Base-by-base conservation (phyloP, 139 green algal species). In the Chlamydomonas sp. region DNA sequence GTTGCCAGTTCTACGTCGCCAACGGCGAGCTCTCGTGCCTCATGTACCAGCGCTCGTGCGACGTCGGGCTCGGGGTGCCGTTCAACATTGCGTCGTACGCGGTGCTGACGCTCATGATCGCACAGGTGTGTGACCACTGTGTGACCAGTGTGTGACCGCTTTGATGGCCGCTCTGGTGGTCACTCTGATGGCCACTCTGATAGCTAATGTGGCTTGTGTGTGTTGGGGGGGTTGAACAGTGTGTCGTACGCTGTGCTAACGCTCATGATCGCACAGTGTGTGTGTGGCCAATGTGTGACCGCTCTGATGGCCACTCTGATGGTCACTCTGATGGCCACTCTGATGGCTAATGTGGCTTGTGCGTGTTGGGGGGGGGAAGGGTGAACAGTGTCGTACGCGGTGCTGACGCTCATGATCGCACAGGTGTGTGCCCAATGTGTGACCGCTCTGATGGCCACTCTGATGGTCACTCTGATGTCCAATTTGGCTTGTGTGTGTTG, bases 11-110 rank as follows among this genome's bases (percentile, higher is more conserved):
- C 48, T 99, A 95, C 81, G 95, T 99, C 65, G 89, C 90, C 0
- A 75, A 97, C 69, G 92, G 95, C 13, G 95, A 99, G 85, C 84
- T 99, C 50, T 92, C 79, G 16, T 99, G 95, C 78, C 87, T 96
- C 75, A 96, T 99, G 91, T 98, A 98, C 80, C 95, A 99, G 87
- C 88, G 95, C 24, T 96, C 86, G 6, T 96, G 88, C 67, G 95
- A 99, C 79, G 85, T 98, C 39, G 95, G 95, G n/a, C 84, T 99
- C 36, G 95, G 95, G 3, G 95, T 99, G 72, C 95, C 95, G 35
- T 99, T 99, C 91, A 99, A 99, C 90, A 98, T 99, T 72, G 95
- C 95, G 24, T 90, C 76, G 28, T 99, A 99, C 80, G 82, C 93
- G 1, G 83, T 99, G 67, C 87, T 99, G 35, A 98, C 95, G 0